Percentiles rank a stretch among this genome's conserved stretches.
Conservation (phyloP, 225 moss, liverwort and hornwort species). For the Marchantia polymorpha region DNA sequence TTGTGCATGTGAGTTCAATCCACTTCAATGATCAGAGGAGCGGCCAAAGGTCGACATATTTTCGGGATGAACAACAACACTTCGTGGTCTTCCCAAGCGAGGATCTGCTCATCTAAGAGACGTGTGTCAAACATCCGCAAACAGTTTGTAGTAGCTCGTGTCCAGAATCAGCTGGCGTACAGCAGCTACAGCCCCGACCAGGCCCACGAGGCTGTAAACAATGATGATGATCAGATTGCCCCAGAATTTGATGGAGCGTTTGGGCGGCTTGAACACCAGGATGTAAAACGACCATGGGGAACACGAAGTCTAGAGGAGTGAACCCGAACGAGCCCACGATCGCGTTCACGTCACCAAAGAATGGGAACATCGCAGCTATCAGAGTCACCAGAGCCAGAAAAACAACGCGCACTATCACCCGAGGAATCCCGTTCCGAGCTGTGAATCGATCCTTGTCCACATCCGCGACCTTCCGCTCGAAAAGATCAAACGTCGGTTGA, state of each 20-base stretch:
- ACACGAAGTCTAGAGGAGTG: constrained; percentile 62
- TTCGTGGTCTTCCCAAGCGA: too few relatives aligned
- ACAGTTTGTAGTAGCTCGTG: constrained; percentile 34
- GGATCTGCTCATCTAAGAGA: too few relatives aligned
- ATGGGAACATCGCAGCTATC: constrained; percentile 63
- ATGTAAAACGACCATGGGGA: constrained; percentile 62
- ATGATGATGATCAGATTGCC: constrained; percentile 37
- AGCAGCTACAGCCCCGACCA: constrained; percentile 56
- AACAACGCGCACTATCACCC: constrained; percentile 42
- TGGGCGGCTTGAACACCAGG: constrained; percentile 35
- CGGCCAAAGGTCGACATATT: too few relatives aligned
- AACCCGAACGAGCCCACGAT: constrained; percentile 64
- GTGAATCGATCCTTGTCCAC: constrained; percentile 45
- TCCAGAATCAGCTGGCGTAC: constrained; percentile 54
- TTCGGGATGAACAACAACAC: too few relatives aligned
- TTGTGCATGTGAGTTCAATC: too few relatives aligned
- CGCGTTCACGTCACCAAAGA: constrained; percentile 62
- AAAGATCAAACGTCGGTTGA: constrained; percentile 68
- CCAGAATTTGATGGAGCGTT: constrained; percentile 47
- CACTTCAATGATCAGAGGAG: too few relatives aligned
- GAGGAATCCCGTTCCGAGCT: constrained; percentile 41
- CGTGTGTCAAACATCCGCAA: constrained; percentile 24
- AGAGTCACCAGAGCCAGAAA: constrained; percentile 55
- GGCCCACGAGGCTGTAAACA: constrained; percentile 45
- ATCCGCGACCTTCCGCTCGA: constrained; percentile 45